Conservation (phyloP, 805 yeast species). For the Candida piceae region DNA sequence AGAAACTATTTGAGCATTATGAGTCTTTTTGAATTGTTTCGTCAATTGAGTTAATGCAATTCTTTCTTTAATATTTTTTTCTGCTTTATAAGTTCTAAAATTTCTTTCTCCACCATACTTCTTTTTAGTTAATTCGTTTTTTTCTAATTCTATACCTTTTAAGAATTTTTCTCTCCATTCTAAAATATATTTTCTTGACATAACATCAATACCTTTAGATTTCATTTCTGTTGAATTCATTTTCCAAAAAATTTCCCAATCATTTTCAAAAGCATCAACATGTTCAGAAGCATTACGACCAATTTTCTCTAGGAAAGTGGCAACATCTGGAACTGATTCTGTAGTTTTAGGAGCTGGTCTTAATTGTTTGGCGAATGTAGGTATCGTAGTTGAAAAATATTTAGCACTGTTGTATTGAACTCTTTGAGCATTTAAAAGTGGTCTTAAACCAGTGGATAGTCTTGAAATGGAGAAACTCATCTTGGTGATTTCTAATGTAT, state of each 20-base stretch:
- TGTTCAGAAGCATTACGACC: conserved; percentile 74
- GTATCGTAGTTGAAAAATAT: conserved; percentile 8
- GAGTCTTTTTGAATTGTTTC: conserved; percentile 20
- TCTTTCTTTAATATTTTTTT: conserved; percentile 49
- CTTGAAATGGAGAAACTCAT: not conserved
- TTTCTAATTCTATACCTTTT: conserved; percentile 47
- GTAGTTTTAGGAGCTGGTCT: conserved; percentile 46
- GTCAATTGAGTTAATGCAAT: conserved; percentile 31
- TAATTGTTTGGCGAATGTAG: conserved; percentile 1
- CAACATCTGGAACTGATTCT: conserved; percentile 57
- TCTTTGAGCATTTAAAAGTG: not conserved
- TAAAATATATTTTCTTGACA: conserved; percentile 67
- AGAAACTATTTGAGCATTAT: conserved; percentile 10
- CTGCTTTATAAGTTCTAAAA: conserved; percentile 60
- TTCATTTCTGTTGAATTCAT: conserved; percentile 55
- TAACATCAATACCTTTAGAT: conserved; percentile 69
- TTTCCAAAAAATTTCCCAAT: conserved; percentile 62
- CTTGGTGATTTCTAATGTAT: not conserved
- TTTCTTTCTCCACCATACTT: conserved; percentile 90
- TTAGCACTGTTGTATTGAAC: not conserved
- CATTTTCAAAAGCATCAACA: conserved; percentile 60
- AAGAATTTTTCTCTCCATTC: conserved; percentile 66
- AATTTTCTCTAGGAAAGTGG: conserved; percentile 66
- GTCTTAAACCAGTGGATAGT: not conserved
- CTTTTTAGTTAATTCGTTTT: conserved; percentile 54